Conservation (phyloP, 176 grass and related monocot genomes). For the Secale cereale region DNA sequence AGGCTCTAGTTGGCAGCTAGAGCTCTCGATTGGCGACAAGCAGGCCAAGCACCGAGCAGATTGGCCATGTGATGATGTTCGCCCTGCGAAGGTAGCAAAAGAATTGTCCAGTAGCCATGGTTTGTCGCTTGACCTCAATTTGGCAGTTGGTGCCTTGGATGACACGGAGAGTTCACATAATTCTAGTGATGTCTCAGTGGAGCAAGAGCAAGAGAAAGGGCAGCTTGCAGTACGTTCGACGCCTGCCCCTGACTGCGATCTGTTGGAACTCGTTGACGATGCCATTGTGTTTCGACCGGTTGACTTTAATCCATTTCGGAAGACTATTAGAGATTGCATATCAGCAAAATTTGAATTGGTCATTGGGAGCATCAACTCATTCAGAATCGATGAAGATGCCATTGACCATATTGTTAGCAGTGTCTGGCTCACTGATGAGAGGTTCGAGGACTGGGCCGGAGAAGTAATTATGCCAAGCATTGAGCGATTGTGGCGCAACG, state of each 20-base stretch:
- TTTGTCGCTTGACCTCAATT: slow-evolving; percentile 83
- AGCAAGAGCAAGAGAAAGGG: slow-evolving; percentile 79
- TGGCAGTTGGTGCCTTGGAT: slow-evolving; percentile 57
- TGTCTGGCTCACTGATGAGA: slow-evolving; percentile 57
- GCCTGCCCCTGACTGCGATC: slow-evolving; percentile 44
- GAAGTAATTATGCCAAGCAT: slow-evolving; percentile 63
- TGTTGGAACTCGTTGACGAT: slow-evolving; percentile 63
- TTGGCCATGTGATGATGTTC: slow-evolving; percentile 57
- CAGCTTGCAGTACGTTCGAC: slow-evolving; percentile 45
- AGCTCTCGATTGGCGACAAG: slow-evolving; percentile 59
- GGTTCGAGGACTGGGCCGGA: slow-evolving; percentile 64
- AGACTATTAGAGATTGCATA: slow-evolving; percentile 55
- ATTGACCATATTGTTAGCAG: slow-evolving; percentile 61
- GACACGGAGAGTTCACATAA: slow-evolving; percentile 80
- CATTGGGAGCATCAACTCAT: slow-evolving; percentile 39
- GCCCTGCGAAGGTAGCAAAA: slow-evolving; percentile 63
- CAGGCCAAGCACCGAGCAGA: slow-evolving; percentile 63
- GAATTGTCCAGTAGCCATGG: slow-evolving; percentile 37
- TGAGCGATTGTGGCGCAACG: slow-evolving; percentile 57
- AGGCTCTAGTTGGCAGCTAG: slow-evolving; percentile 62
- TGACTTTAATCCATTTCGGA: slow-evolving; percentile 54
- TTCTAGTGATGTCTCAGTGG: slow-evolving; percentile 82
- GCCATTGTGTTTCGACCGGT: slow-evolving; percentile 74
- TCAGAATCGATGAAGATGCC: slow-evolving; percentile 81
- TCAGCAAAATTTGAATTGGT: slow-evolving; percentile 52